These are phyloP conservation scores for Plasmopara halstedii DNA, from an alignment of 352 stramenopile species.

Conservation along the genomic window DNA sequence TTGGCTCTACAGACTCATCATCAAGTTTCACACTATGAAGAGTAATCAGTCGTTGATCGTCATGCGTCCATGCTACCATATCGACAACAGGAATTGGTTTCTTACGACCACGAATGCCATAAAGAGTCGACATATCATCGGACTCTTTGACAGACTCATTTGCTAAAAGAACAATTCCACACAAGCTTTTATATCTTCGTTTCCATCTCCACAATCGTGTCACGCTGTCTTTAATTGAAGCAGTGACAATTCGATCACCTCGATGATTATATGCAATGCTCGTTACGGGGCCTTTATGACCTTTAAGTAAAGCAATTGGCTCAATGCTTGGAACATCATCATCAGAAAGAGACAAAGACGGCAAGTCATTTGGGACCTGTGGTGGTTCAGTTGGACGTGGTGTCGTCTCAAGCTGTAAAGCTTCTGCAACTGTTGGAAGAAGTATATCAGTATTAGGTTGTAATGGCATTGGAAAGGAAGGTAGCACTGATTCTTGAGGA, in stretches of 20 bases:
- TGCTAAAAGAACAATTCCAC: constrained; percentile 37
- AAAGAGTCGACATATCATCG: constrained; percentile 36
- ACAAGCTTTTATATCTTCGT: constrained; percentile 50
- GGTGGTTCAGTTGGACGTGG: constrained; percentile 36
- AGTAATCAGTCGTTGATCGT: constrained; percentile 57
- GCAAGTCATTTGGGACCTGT: constrained; percentile 42
- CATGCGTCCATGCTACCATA: constrained; percentile 52
- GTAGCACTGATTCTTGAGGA: background rate
- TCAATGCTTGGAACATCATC: constrained; percentile 45
- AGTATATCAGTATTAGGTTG: constrained; percentile 6
- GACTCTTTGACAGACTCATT: constrained; percentile 35
- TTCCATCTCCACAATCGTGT: constrained; percentile 61
- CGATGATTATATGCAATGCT: constrained; percentile 89
- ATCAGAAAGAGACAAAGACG: constrained; percentile 36
- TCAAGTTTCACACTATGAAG: constrained; percentile 63
- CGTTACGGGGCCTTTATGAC: constrained; percentile 90
- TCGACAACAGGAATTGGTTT: constrained; percentile 44
- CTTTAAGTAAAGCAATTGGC: constrained; percentile 61
- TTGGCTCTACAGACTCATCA: constrained; percentile 30
- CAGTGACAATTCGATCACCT: constrained; percentile 89
- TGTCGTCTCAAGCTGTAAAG: constrained; percentile 12
- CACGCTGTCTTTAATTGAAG: constrained; percentile 91
- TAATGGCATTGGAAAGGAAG: constrained; percentile 2
- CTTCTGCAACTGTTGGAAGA: constrained; percentile 15
- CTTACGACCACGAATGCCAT: constrained; percentile 35